Evolutionary conservation across 2,329 filamentous ascomycete genomes (phyloP).

Genomic region (Aspergillus novofumigatus): DNA sequence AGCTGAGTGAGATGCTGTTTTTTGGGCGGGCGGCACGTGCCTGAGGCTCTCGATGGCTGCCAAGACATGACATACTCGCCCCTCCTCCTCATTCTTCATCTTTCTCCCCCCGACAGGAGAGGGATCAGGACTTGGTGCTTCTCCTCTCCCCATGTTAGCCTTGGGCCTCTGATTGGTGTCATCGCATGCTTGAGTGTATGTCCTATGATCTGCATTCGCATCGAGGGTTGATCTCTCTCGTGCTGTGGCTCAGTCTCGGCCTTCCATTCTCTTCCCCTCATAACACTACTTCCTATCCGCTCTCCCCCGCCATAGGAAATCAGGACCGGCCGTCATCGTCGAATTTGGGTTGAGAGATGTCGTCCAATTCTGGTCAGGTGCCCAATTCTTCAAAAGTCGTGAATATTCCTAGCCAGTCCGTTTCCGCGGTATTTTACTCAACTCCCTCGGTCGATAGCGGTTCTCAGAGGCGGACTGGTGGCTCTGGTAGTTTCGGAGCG

Average conservation of each 20-base stretch:
- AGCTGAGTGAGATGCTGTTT: slow-evolving; percentile 28
- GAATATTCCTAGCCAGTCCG: slow-evolving; percentile 32
- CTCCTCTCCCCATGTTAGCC: slow-evolving; percentile 14
- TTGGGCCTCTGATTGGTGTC: slow-evolving; percentile 9
- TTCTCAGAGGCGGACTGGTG: slow-evolving; percentile 38
- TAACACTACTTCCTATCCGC: neutral
- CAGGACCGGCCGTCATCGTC: neutral
- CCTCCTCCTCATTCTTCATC: slow-evolving; percentile 13
- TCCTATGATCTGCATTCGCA: neutral
- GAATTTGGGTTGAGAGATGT: slow-evolving; percentile 31
- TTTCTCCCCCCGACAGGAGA: slow-evolving; percentile 12
- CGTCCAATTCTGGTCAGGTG: slow-evolving; percentile 36
- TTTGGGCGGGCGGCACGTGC: slow-evolving; percentile 23
- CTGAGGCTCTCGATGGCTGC: slow-evolving; percentile 19
- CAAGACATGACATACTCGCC: slow-evolving; percentile 23
- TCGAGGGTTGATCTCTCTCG: neutral
- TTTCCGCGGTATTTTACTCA: slow-evolving; percentile 31
- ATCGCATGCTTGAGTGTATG: neutral
- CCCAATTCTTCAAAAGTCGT: slow-evolving; percentile 37
- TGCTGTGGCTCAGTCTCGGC: slow-evolving; percentile 11
- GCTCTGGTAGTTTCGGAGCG: slow-evolving; percentile 39
- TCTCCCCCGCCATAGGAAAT: slow-evolving; percentile 7
- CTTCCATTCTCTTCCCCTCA: slow-evolving; percentile 20
- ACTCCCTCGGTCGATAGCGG: slow-evolving; percentile 30
- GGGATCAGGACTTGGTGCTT: slow-evolving; percentile 17